These are phyloP conservation scores for Psidium guajava DNA, from an alignment of 345 rosid species.

Conservation along the genomic window DNA sequence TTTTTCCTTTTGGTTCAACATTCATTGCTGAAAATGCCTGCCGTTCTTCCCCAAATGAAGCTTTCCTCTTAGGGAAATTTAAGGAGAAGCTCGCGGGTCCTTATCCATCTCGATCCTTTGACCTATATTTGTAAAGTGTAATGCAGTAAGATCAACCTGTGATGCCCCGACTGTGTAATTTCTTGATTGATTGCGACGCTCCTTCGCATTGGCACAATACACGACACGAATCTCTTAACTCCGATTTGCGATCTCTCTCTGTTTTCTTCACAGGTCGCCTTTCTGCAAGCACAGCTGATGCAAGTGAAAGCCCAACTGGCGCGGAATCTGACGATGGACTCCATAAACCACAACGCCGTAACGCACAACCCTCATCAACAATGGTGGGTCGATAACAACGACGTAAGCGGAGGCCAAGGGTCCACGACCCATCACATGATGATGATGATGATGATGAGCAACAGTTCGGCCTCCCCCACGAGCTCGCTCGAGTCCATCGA, in stretches of 20 bases:
- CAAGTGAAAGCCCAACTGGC: slow-evolving; percentile 72
- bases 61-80: not conserved
- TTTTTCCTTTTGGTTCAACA: not conserved
- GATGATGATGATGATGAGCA: not conserved
- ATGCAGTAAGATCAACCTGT: not conserved
- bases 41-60: not conserved
- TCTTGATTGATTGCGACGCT: not conserved
- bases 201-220: not conserved
- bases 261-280: slow-evolving; percentile 46
- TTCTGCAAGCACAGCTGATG: slow-evolving; percentile 79
- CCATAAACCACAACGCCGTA: not conserved
- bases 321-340: slow-evolving; percentile 29
- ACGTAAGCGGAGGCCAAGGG: not conserved
- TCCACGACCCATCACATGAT: not conserved
- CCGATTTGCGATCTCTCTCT: not conserved
- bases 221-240: not conserved
- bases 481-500: slow-evolving; percentile 61
- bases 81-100: not conserved
- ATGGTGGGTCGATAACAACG: slow-evolving; percentile 20
- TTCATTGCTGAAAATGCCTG: not conserved
- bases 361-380: slow-evolving; percentile 8
- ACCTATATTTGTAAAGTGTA: not conserved
- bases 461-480: slow-evolving; percentile 59
- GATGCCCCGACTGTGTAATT: not conserved
- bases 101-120: not conserved